phyloP scores from a whole-genome alignment of 2,329 filamentous ascomycete genomes.

The Metarhizium brunneum region DNA sequence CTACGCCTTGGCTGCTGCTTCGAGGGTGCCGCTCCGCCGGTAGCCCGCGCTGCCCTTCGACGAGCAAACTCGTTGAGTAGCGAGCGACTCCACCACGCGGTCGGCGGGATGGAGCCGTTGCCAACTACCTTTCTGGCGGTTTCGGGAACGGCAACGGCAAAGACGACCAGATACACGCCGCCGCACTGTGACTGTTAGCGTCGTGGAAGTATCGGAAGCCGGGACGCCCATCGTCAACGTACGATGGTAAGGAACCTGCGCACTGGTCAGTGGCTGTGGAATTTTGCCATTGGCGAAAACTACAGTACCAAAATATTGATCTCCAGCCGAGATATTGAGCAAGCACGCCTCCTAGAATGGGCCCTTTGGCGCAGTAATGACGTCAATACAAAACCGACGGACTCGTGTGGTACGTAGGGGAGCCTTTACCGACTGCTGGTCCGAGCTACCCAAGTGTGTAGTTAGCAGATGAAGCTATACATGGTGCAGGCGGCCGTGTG shows the following conservation, averaged over 20 bases:
- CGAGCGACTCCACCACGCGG: conserved; percentile 34
- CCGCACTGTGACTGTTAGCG: conserved; percentile 5
- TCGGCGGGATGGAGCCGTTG: conserved; percentile 48
- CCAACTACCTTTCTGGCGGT: conserved; percentile 30
- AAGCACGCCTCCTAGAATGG: conserved; percentile 44
- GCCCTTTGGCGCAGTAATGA: conserved; percentile 22
- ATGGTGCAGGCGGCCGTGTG: conserved; percentile 2
- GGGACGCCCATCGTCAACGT: no score
- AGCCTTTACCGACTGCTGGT: no score
- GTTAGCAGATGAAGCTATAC: no score
- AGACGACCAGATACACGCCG: conserved; percentile 27
- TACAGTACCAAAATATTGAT: conserved; percentile 46
- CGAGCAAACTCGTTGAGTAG: conserved; percentile 28
- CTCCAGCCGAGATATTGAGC: conserved; percentile 42
- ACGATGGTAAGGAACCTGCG: no score
- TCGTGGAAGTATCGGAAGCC: no score
- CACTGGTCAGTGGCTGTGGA: no score
- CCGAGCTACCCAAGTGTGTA: no score
- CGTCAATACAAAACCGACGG: no score
- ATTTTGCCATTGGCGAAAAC: conserved; percentile 20
- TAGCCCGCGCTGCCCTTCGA: no score
- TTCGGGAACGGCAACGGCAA: conserved; percentile 28
- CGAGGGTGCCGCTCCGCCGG: conserved; percentile 12
- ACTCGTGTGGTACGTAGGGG: no score
- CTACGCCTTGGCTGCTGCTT: conserved; percentile 26